Conservation (phyloP, 179 eudicot genomes). For the Beta macrorhiza region DNA sequence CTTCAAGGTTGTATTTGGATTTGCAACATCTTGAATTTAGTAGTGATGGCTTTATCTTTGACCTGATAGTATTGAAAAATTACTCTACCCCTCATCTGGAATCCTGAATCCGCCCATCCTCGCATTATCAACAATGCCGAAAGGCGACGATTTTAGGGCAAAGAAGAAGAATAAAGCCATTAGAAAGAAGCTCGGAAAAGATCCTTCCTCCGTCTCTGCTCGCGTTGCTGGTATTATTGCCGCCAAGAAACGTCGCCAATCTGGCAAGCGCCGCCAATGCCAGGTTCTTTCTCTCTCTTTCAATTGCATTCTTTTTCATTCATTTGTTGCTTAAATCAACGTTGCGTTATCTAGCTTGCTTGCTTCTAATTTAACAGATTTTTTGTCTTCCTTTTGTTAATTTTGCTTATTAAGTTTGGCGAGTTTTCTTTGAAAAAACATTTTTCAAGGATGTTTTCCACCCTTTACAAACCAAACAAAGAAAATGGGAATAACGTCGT, state of each 20-base stretch:
- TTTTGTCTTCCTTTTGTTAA: neutral
- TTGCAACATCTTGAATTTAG: no score
- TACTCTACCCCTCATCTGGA: no score
- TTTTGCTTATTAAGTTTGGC: neutral
- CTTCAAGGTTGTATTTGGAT: no score
- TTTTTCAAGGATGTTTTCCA: no score
- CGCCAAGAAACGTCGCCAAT: conserved; percentile 82
- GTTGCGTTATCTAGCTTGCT: neutral
- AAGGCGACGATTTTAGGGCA: conserved; percentile 58
- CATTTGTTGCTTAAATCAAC: neutral
- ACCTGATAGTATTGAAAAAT: no score
- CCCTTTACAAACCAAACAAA: no score
- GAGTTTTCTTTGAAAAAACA: neutral
- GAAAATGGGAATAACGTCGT: no score
- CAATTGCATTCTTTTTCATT: neutral
- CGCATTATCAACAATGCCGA: conserved; percentile 43
- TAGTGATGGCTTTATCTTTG: no score
- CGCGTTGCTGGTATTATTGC: conserved; percentile 87
- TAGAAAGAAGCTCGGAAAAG: conserved; percentile 45
- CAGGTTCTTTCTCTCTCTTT: conserved; percentile 41
- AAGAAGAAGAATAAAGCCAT: conserved; percentile 57
- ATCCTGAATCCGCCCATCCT: no score
- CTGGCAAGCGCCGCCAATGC: conserved; percentile 84
- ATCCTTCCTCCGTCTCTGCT: conserved; percentile 50
- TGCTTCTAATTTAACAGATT: neutral